Evolutionary conservation across 257 asterid genomes (phyloP), one percentile per base, ranked within the genome.

Genomic region (Solanum pennellii): DNA sequence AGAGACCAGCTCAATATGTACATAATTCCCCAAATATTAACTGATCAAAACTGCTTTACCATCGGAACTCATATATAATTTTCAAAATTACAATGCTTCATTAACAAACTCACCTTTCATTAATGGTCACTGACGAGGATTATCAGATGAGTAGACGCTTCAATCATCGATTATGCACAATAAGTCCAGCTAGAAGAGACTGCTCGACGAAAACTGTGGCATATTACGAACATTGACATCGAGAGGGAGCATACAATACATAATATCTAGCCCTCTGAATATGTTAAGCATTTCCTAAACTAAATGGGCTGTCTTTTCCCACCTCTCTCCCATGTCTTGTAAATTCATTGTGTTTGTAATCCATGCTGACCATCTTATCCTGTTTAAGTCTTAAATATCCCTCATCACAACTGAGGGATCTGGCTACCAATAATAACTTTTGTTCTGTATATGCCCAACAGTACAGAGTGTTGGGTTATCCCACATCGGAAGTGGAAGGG

Each of bases 281-380:
- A 87, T 90, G 84, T 91, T 94, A 42, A 97, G 86, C 97, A 95
- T 93, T 88, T 97, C 98, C 92, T 93, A 97, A 0, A 97, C 94
- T 42, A 97, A 90, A 41, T 90, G 92, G 25, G 96, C 91, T 88
- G 98, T 93, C 86, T 98, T 91, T 5, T 69, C 72, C 93, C 93
- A 95, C 87, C 98, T 95, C 92, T 97, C 97, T 6, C 98, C 96
- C 98, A 97, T 97, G 88, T 97, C 96, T 86, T 97, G 98, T 85
- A 88, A 90, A 89, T 97, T 97, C 93, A 97, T 97, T 27, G 72
- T 94, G 92, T 97, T 98, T 0, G 93, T 88, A 31, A 89, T 93
- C 98, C 99, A 95, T 9, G 92, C 44, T 1, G 99, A 94, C 91
- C 94, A 94, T 89, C 91, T 95, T 91, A 97, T 69, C 90, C 93